Evolutionary conservation across 371 early-diverging fungal species (phyloP).

Genomic region (Mucor indicus): DNA sequence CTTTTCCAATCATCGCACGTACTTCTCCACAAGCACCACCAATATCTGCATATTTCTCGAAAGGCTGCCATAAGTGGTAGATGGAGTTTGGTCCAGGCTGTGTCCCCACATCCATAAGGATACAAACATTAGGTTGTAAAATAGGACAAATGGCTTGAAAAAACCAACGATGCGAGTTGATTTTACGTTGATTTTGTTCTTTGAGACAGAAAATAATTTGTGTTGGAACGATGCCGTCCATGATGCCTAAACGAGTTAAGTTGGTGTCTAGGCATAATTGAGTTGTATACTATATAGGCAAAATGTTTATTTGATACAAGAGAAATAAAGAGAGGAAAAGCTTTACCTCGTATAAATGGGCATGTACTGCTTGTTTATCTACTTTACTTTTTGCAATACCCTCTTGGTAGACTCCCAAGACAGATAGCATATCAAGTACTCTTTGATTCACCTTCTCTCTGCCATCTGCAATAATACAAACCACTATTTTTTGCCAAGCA

Average conservation of each 20-base stretch:
- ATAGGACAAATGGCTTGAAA: constrained; percentile 90
- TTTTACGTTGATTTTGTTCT: constrained; percentile 84
- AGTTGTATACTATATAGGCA: constrained; percentile 87
- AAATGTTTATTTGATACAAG: too few relatives aligned
- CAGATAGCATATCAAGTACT: constrained; percentile 76
- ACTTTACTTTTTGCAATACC: constrained; percentile 76
- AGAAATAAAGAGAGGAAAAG: too few relatives aligned
- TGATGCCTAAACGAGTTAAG: constrained; percentile 62
- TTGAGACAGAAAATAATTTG: constrained; percentile 92
- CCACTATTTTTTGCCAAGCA: constrained; percentile 88
- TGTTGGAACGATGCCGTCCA: constrained; percentile 78
- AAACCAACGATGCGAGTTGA: constrained; percentile 98
- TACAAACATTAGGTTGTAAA: constrained; percentile 82
- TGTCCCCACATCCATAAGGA: constrained; percentile 93
- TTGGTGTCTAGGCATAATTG: constrained; percentile 73
- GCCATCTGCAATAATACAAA: constrained; percentile 85
- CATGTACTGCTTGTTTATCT: constrained; percentile 56
- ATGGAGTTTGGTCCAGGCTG: constrained; percentile 80
- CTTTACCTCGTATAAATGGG: constrained; percentile 79
- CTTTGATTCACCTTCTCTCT: constrained; percentile 71
- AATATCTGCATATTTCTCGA: constrained; percentile 75
- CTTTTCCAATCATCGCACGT: constrained; percentile 83
- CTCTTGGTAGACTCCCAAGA: constrained; percentile 90
- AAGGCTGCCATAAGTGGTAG: constrained; percentile 89
- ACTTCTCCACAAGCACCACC: constrained; percentile 97